Percentiles rank a stretch among this genome's conserved stretches.
Conservation (phyloP, 192 early-diverging fungal genomes). For the Linnemannia elongata region DNA sequence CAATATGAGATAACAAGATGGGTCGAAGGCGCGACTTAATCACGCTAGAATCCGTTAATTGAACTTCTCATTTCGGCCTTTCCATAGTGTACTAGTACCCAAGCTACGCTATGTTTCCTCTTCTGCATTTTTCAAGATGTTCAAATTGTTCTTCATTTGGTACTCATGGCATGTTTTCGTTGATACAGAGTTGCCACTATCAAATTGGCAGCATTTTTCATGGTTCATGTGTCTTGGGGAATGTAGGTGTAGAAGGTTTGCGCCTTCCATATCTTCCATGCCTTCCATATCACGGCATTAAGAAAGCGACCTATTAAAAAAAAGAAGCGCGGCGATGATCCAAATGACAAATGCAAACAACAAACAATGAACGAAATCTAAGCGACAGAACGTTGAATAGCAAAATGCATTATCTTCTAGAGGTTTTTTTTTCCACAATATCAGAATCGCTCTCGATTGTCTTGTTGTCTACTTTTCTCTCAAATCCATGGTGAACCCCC, state of each 20-base stretch:
- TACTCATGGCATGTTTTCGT: too few relatives aligned
- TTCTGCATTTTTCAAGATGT: too few relatives aligned
- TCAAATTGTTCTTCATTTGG: too few relatives aligned
- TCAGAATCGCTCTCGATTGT: not conserved
- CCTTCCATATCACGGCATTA: not conserved
- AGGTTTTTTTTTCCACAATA: not conserved
- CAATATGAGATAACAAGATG: not conserved
- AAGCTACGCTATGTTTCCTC: not conserved
- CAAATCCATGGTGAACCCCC: too few relatives aligned
- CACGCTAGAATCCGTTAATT: not conserved
- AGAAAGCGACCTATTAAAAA: not conserved
- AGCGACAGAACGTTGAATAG: not conserved
- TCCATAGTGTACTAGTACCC: not conserved
- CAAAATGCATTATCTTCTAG: not conserved
- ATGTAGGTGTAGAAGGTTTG: not conserved
- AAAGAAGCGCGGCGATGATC: not conserved
- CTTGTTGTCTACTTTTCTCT: too few relatives aligned
- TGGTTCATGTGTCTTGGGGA: not conserved
- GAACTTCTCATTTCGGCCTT: not conserved
- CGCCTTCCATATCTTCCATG: not conserved
- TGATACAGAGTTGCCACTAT: too few relatives aligned
- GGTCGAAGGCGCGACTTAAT: not conserved
- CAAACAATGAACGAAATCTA: not conserved
- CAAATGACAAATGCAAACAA: not conserved
- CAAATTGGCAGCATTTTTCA: too few relatives aligned